A percentile compares a stretch with the other conserved stretches of the same genome.
Conservation (phyloP, 371 early-diverging fungal genomes). For the Mucor saturninus region DNA sequence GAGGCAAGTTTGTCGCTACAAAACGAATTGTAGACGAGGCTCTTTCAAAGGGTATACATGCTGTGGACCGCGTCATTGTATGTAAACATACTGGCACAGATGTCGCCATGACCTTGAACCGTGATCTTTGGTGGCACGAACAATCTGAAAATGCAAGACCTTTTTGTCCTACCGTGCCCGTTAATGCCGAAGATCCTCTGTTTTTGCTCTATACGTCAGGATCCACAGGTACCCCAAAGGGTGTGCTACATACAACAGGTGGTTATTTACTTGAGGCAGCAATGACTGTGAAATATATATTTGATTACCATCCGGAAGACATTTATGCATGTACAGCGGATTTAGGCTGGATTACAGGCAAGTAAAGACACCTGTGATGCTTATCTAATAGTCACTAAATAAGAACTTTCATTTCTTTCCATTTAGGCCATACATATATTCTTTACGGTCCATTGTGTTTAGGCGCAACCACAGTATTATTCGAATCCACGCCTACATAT, state of each 20-base stretch:
- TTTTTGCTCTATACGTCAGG: conserved; percentile 97
- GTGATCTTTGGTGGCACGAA: conserved; percentile 90
- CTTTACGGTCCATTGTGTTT: conserved; percentile 94
- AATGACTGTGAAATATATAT: conserved; percentile 86
- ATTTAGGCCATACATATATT: conserved; percentile 86
- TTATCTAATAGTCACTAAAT: neutral
- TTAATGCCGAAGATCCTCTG: conserved; percentile 90
- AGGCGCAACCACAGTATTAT: conserved; percentile 92
- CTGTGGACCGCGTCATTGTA: conserved; percentile 66
- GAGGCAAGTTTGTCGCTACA: conserved; percentile 81
- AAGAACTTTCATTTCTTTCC: conserved; percentile 28
- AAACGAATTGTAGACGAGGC: conserved; percentile 92
- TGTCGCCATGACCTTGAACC: conserved; percentile 66
- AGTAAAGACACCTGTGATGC: neutral
- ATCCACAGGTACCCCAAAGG: conserved; percentile 94
- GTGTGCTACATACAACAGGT: conserved; percentile 88
- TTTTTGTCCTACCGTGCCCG: conserved; percentile 76
- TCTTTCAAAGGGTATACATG: conserved; percentile 36
- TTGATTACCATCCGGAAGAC: conserved; percentile 87
- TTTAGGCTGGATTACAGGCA: conserved; percentile 67
- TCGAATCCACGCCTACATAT: conserved; percentile 90
- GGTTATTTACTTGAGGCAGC: conserved; percentile 93
- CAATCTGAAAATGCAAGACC: conserved; percentile 70
- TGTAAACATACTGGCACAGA: conserved; percentile 77
- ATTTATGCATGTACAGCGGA: conserved; percentile 83